Evolutionary conservation across 306 rosid species (phyloP), one percentile per base, ranked within the genome.

Genomic region (Comarum palustre): DNA sequence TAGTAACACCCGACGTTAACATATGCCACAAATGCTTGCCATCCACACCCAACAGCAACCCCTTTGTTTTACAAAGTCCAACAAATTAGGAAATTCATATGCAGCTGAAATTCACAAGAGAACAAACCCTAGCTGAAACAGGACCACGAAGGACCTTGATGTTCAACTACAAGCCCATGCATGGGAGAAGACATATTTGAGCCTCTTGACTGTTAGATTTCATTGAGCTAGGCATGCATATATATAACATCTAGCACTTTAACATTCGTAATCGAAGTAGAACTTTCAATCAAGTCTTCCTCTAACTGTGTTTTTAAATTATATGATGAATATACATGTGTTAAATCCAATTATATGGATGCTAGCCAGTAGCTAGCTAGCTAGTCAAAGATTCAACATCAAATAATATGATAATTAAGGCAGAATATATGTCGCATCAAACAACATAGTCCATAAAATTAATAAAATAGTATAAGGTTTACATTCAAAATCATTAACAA

Each of bases 11-110:
- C 88, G 69, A 84, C 85, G 52, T 86, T 86, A 0, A 86, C 86
- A 25, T 84, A 84, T 5, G 90, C 88, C 0, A 86, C 85, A 61
- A 86, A 84, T 50, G 88, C 82, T 82, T 86, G 90, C 90, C 90
- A 86, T 6, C 90, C 90, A 32, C 90, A 86, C 13, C 90, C 88
- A 5, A 86, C 88, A 43, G 90, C 87, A 38, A 87, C 90, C 9
- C 86, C 88, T 86, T 14, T 39, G 8, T 43, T 60, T 29, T 8
- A 19, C 2, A 10, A 7, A 20, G 7, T 34, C 13, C n/a, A 59
- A 0, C 31, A 55, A 9, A 29, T 29, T n/a, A n/a, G 24, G 32
- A 31, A 32, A 0, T 27, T 59, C 6, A 14, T 20, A 27, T 27
- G 65, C 66, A 61, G 32, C 42, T 45, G 19, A 14, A 43, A 3